phyloP scores from a whole-genome alignment of 805 yeast genomes.

The Ogataea corticis region DNA sequence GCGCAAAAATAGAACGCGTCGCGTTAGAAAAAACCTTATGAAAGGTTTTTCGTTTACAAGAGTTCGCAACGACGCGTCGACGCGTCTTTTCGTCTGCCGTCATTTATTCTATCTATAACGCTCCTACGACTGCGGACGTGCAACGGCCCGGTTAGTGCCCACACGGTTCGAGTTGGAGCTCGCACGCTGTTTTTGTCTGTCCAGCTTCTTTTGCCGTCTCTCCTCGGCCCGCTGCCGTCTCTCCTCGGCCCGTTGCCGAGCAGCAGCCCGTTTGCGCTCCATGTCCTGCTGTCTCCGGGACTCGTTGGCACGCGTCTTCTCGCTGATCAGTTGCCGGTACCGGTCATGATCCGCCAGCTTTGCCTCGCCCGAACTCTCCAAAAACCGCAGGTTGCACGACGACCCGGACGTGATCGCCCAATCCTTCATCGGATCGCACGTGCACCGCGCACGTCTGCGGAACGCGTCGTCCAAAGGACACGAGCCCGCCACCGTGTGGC shows the following conservation, averaged over 20 bases:
- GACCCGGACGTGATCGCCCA: conserved; percentile 54
- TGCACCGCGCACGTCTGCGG: conserved; percentile 60
- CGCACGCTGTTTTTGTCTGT: conserved; percentile 6
- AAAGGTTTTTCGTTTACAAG: too few species aligned
- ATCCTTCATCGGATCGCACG: conserved; percentile 69
- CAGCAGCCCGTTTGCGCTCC: conserved; percentile 16
- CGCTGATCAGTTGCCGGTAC: conserved; percentile 17
- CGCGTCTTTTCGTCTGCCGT: background rate
- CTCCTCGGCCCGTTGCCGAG: conserved; percentile 24
- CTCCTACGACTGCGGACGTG: background rate
- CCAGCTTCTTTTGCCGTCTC: conserved; percentile 21
- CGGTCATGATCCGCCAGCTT: conserved; percentile 26
- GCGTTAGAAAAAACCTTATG: too few species aligned
- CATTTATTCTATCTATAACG: background rate
- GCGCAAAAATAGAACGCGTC: background rate
- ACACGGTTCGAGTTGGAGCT: background rate
- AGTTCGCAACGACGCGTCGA: conserved; percentile 2
- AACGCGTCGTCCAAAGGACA: conserved; percentile 71
- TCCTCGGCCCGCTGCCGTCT: conserved; percentile 26
- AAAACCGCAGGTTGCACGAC: conserved; percentile 29
- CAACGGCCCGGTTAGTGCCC: too few species aligned
- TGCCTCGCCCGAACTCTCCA: conserved; percentile 24
- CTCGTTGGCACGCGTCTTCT: conserved; percentile 14
- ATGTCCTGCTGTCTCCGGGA: conserved; percentile 8
- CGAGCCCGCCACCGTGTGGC: conserved; percentile 73